Conservation (phyloP, 2,329 filamentous ascomycete species). For the Aspergillus unguis region DNA sequence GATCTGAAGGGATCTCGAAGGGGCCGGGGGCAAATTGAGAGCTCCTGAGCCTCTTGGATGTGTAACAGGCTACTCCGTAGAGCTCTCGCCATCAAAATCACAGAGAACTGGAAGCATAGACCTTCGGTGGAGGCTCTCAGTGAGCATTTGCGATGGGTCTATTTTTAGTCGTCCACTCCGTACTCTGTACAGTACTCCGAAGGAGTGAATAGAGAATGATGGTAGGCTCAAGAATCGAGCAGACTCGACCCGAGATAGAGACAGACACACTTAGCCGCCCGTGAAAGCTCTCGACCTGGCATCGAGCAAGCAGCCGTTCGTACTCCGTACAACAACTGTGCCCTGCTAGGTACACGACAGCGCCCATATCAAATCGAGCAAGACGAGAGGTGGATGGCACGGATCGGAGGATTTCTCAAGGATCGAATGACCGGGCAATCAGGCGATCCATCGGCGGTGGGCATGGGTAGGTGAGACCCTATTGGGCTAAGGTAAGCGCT, state of each 20-base stretch:
- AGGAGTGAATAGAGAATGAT: no score
- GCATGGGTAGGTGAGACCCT: slow-evolving; percentile 3
- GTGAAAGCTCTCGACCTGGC: background rate
- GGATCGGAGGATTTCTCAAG: slow-evolving; percentile 7
- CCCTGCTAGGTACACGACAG: background rate
- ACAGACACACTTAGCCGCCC: background rate
- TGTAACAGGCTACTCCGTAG: background rate
- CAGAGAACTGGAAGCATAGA: background rate
- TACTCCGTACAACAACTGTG: background rate
- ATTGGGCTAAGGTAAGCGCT: slow-evolving; percentile 33
- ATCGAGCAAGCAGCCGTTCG: slow-evolving; percentile 3
- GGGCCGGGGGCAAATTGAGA: background rate
- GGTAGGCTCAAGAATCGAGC: no score
- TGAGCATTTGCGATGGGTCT: slow-evolving; percentile 1
- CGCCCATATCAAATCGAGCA: slow-evolving; percentile 3
- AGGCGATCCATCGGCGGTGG: slow-evolving; percentile 5
- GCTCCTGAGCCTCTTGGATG: background rate
- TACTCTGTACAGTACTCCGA: no score
- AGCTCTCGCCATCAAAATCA: background rate
- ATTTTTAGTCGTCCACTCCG: slow-evolving; percentile 1
- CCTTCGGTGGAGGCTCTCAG: background rate
- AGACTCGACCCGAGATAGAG: background rate
- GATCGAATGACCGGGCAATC: slow-evolving; percentile 1
- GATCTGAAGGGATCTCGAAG: background rate
- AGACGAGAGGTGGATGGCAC: background rate